These are phyloP conservation scores for Chaetomiaceae sp. DNA, from an alignment of 2,329 filamentous ascomycete genomes.

Conservation along the genomic window DNA sequence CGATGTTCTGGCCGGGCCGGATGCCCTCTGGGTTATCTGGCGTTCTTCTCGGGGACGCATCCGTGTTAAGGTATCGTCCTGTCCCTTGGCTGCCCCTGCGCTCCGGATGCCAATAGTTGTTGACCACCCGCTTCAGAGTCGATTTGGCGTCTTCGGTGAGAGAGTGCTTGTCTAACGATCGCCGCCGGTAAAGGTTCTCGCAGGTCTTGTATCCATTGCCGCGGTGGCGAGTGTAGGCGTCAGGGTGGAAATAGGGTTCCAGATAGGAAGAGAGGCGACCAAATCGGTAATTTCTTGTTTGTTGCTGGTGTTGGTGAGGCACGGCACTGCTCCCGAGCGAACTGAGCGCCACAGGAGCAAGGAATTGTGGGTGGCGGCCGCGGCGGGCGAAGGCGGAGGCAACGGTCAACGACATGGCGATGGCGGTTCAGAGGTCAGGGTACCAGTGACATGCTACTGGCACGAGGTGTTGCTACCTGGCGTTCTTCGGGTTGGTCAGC, in stretches of 20 bases:
- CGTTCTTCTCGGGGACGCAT: conserved; percentile 31
- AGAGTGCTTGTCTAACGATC: conserved; percentile 42
- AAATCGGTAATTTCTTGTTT: conserved; percentile 46
- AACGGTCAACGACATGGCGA: conserved; percentile 32
- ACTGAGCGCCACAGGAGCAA: conserved; percentile 11
- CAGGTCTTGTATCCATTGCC: conserved; percentile 41
- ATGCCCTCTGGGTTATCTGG: conserved; percentile 34
- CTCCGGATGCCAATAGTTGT: conserved; percentile 35
- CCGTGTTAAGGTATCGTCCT: conserved; percentile 33
- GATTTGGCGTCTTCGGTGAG: conserved; percentile 33
- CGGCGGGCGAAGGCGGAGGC: conserved; percentile 29
- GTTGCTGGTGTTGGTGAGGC: conserved; percentile 35
- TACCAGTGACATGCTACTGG: conserved; percentile 17
- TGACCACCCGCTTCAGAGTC: conserved; percentile 39
- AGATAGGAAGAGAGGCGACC: conserved; percentile 39
- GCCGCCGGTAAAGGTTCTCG: conserved; percentile 40
- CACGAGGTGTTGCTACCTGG: conserved; percentile 12
- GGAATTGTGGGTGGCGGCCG: conserved; percentile 25
- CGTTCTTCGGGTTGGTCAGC: conserved; percentile 11
- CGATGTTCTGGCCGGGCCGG: conserved; percentile 39
- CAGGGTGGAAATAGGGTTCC: conserved; percentile 34
- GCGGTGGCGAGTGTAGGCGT: conserved; percentile 40
- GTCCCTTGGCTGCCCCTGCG: conserved; percentile 22
- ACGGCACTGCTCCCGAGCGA: conserved; percentile 17
- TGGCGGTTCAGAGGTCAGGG: not conserved